Base-by-base conservation (phyloP, 2,329 filamentous ascomycete species). In the Thelonectria olida region DNA sequence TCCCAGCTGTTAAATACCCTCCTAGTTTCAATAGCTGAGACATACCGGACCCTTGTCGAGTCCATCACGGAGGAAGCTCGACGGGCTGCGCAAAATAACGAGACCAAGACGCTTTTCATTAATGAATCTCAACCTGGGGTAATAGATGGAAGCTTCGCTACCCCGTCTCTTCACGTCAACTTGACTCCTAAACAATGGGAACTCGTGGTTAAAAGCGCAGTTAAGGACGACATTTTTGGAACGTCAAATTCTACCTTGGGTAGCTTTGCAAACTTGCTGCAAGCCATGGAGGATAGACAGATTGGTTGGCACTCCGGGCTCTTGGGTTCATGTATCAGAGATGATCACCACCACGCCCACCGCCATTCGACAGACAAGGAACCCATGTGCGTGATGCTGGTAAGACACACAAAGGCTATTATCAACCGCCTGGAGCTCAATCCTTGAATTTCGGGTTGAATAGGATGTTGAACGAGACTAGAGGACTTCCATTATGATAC, bases 201-300 rank as follows among this genome's bases (percentile, higher is more conserved):
- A 9, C 47, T 4, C 0, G 63, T 72, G 2, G 62, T 63, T 1
- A 72, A 72, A 2, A 69, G 60, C 9, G 62, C 57, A 1, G 61
- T 72, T 17, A 72, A 64, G 22, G 36, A 54, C 1, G 67, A 71
- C 17, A 34, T 72, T 22, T 72, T 66, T 15, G 68, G 69, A 0
- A 52, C 59, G 0, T 1, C 50, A 0, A 22, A 61, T n/a, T 54
- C 65, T 12, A 27, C 55, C 0, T 44, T 50, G 0, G 47, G 41
- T 2, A 62, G 67, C 0, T 72, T 71, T 15, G 27, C 51, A 4
- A 22, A 27, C 0, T 54, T 72, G 62, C 19, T 72, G 25, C 66
- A 69, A 41, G 36, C 64, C 36, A 69, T 72, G 69, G 69, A 72
- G 27, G 62, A 72, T 13, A 66, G 69, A 8, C 69, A 72, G 22